These are phyloP conservation scores for Lupinus albus DNA, from an alignment of 306 rosid genomes.

Conservation along the genomic window DNA sequence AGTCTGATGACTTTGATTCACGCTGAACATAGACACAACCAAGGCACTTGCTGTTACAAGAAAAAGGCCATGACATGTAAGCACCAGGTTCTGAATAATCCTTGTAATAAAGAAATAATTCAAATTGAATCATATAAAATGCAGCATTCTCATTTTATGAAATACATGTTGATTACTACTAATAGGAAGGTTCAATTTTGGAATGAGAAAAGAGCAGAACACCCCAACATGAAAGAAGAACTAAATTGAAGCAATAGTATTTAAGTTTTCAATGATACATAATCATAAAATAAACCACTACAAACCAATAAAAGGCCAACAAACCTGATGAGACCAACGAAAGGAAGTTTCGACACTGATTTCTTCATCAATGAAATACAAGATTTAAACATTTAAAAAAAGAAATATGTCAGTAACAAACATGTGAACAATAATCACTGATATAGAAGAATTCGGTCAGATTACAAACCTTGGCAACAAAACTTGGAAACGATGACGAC, in stretches of 20 bases:
- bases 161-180: constrained; percentile 5
- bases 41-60: constrained; percentile 87
- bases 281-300: constrained; percentile 25
- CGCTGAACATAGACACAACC: constrained; percentile 98
- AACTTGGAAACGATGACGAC: constrained; percentile 90
- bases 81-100: constrained; percentile 26
- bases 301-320: constrained; percentile 37
- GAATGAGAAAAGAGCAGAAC: constrained; percentile 17
- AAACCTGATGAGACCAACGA: constrained; percentile 93
- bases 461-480: constrained; percentile 91
- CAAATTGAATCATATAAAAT: constrained; percentile 15
- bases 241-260: constrained; percentile 31
- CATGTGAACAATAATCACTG: not conserved
- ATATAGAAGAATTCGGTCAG: constrained; percentile 3
- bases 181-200: constrained; percentile 25
- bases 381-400: constrained; percentile 33
- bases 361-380: constrained; percentile 67
- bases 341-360: constrained; percentile 90
- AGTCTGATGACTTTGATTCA: constrained; percentile 86
- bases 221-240: constrained; percentile 19
- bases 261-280: constrained; percentile 24
- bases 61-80: constrained; percentile 37
- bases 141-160: constrained; percentile 21
- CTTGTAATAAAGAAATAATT: constrained; percentile 19
- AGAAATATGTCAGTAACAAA: constrained; percentile 51